phyloP scores from a whole-genome alignment of 176 grass and related monocot genomes.

The Aechmea fasciata region DNA sequence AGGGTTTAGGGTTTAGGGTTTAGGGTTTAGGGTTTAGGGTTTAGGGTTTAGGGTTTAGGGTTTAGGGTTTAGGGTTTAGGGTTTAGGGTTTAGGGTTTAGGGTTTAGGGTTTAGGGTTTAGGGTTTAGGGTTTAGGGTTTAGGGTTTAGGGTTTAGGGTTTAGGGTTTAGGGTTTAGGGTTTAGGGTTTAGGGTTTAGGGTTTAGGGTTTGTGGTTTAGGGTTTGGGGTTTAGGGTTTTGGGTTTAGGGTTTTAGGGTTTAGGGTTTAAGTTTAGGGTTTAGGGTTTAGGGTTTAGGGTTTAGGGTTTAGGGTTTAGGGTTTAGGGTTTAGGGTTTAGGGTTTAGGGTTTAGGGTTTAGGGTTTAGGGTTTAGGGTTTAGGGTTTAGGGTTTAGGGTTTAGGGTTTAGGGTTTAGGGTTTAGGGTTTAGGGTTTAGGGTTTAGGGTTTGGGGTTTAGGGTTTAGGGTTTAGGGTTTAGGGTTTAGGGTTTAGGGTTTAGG shows the following conservation, averaged over 20 bases:
- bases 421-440: slow-evolving; percentile 19
- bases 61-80: slow-evolving; percentile 1
- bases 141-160: slow-evolving; percentile 16
- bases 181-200: slow-evolving; percentile 17
- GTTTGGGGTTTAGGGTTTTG: slow-evolving; percentile 10
- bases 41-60: slow-evolving; percentile 16
- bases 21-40: slow-evolving; percentile 17
- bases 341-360: slow-evolving; percentile 13
- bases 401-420: slow-evolving; percentile 5
- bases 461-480: slow-evolving; percentile 13
- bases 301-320: slow-evolving; percentile 18
- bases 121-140: slow-evolving; percentile 15
- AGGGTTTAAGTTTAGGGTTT: slow-evolving; percentile 22
- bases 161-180: slow-evolving; percentile 16
- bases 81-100: slow-evolving; percentile 16
- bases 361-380: slow-evolving; percentile 17
- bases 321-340: slow-evolving; percentile 5
- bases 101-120: slow-evolving; percentile 18
- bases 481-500: slow-evolving; percentile 26
- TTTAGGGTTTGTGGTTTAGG: slow-evolving; percentile 24
- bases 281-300: slow-evolving; percentile 29
- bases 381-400: slow-evolving; percentile 24
- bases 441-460: slow-evolving; percentile 23
- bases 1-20: slow-evolving; percentile 21
- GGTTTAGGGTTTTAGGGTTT: no score